Conservation (phyloP, 352 stramenopile genomes). For the Thraustochytrium striatum region DNA sequence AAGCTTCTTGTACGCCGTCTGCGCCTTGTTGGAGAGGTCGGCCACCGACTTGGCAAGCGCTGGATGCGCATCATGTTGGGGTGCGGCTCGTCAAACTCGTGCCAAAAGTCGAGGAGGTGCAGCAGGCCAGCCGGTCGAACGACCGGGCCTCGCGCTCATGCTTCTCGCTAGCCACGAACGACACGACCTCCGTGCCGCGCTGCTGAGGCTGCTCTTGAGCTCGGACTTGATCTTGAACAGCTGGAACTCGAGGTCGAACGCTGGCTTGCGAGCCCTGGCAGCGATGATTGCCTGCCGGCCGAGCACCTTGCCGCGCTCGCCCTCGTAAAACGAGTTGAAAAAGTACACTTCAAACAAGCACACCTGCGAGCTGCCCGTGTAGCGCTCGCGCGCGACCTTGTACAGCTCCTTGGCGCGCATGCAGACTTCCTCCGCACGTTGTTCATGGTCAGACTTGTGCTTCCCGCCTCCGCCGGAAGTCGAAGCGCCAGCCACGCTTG, state of each 20-base stretch:
- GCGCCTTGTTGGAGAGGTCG: not conserved
- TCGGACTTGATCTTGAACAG: constrained; percentile 24
- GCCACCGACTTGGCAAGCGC: constrained; percentile 10
- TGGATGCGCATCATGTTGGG: constrained; percentile 8
- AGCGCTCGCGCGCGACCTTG: not conserved
- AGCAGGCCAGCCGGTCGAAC: constrained; percentile 31
- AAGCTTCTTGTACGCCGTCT: not conserved
- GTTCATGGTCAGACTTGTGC: no score
- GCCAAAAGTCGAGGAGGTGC: constrained; percentile 38
- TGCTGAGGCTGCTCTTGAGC: constrained; percentile 17
- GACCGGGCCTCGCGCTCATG: constrained; percentile 7
- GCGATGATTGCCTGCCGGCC: constrained; percentile 25
- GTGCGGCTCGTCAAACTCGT: not conserved
- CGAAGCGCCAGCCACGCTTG: no score
- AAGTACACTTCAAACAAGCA: constrained; percentile 35
- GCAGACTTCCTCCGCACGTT: no score
- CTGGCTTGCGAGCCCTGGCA: not conserved
- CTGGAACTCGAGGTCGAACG: constrained; percentile 29
- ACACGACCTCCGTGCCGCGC: constrained; percentile 11
- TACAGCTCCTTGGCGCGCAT: not conserved
- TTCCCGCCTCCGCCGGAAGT: no score
- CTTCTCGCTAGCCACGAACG: constrained; percentile 28
- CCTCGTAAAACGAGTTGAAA: constrained; percentile 25
- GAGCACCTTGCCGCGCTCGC: constrained; percentile 19
- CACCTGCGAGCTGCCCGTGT: not conserved